These are phyloP conservation scores for Blastomyces parvus DNA, from an alignment of 2,329 filamentous ascomycete genomes.

Conservation along the genomic window DNA sequence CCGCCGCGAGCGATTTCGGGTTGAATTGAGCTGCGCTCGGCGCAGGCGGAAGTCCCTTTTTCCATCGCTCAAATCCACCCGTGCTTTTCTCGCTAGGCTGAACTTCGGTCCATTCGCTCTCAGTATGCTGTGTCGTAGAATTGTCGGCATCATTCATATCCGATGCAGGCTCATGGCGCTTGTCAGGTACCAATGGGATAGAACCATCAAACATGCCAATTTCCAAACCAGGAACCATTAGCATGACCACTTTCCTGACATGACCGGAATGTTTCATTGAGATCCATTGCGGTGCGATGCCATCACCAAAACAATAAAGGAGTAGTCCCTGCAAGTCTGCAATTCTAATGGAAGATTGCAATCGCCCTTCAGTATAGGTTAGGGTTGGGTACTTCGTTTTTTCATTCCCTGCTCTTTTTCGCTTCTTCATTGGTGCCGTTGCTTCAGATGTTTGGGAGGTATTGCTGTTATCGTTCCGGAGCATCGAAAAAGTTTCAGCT, in stretches of 20 bases:
- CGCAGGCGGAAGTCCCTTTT: slow-evolving; percentile 28
- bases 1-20: slow-evolving; percentile 25
- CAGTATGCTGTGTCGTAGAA: slow-evolving; percentile 7
- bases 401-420: slow-evolving; percentile 30
- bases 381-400: slow-evolving; percentile 46
- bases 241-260: slow-evolving; percentile 65
- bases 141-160: slow-evolving; percentile 8
- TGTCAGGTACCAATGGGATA: slow-evolving; percentile 22
- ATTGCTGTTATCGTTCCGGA: not conserved
- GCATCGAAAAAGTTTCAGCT: slow-evolving; percentile 5
- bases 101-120: slow-evolving; percentile 1
- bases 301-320: slow-evolving; percentile 54
- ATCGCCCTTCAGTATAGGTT: slow-evolving; percentile 44
- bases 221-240: slow-evolving; percentile 90
- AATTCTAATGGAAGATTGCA: slow-evolving; percentile 48
- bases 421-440: slow-evolving; percentile 22
- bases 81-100: slow-evolving; percentile 18
- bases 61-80: slow-evolving; percentile 32
- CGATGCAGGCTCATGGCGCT: slow-evolving; percentile 23
- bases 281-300: slow-evolving; percentile 53
- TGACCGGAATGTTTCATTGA: slow-evolving; percentile 48
- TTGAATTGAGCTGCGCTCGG: slow-evolving; percentile 25
- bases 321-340: slow-evolving; percentile 49
- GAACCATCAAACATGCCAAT: slow-evolving; percentile 72
- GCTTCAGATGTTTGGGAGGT: slow-evolving; percentile 11